Evolutionary conservation across 192 early-diverging fungal genomes (phyloP).

Genomic region (Funneliformis mosseae): DNA sequence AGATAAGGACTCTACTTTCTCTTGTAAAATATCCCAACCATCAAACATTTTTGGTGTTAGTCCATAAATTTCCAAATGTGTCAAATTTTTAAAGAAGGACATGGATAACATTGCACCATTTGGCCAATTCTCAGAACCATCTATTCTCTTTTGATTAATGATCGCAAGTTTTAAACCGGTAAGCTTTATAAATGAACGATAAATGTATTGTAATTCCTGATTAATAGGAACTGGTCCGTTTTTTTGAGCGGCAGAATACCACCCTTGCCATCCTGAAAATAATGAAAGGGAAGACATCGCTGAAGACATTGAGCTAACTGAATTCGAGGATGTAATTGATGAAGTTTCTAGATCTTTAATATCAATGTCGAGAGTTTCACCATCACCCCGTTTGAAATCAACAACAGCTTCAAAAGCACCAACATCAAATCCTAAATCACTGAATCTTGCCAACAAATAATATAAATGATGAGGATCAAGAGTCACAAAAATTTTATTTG

Average conservation of each 20-base stretch:
- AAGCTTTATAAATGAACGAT: slow-evolving; percentile 49
- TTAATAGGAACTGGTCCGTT: slow-evolving; percentile 37
- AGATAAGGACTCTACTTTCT: slow-evolving; percentile 46
- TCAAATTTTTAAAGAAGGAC: slow-evolving; percentile 45
- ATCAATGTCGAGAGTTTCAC: background rate
- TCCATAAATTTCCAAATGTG: slow-evolving; percentile 53
- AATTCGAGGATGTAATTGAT: slow-evolving; percentile 32
- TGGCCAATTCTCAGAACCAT: slow-evolving; percentile 26
- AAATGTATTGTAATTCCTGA: slow-evolving; percentile 54
- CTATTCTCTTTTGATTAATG: slow-evolving; percentile 38
- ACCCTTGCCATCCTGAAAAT: slow-evolving; percentile 50
- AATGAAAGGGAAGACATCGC: slow-evolving; percentile 47
- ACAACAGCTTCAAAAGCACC: slow-evolving; percentile 27
- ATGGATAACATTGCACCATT: slow-evolving; percentile 37
- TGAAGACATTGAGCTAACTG: slow-evolving; percentile 46
- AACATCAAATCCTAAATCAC: slow-evolving; percentile 46
- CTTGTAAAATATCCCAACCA: slow-evolving; percentile 52
- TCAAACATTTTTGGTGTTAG: slow-evolving; percentile 48
- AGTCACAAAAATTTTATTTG: slow-evolving; percentile 31
- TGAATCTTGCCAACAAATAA: slow-evolving; percentile 46
- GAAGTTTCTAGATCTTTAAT: slow-evolving; percentile 12
- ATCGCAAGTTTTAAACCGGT: slow-evolving; percentile 45
- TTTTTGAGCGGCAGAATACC: slow-evolving; percentile 39
- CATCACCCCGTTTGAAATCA: slow-evolving; percentile 1
- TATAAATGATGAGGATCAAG: slow-evolving; percentile 49